Evolutionary conservation across 768 basidiomycete species (phyloP).

Genomic region (Leccinum obscurum): DNA sequence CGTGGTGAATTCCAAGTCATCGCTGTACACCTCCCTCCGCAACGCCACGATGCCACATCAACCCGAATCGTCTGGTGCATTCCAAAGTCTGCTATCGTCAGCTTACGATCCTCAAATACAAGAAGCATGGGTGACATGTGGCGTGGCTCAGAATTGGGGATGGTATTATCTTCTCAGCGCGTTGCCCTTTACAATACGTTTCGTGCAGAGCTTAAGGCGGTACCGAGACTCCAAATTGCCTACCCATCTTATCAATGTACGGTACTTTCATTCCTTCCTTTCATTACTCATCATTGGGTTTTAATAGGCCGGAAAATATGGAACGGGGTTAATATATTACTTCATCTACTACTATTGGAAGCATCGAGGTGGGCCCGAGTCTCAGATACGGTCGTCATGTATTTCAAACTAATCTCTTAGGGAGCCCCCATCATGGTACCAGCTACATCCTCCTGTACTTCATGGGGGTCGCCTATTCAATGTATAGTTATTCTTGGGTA

Average conservation of each 20-base stretch:
- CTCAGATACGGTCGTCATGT: not conserved
- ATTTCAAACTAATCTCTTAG: not conserved
- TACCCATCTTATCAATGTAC: constrained; percentile 87
- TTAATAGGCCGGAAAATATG: constrained; percentile 81
- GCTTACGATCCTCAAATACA: constrained; percentile 39
- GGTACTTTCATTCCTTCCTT: not conserved
- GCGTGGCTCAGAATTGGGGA: constrained; percentile 53
- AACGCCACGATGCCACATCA: not conserved
- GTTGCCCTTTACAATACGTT: constrained; percentile 72
- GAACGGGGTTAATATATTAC: constrained; percentile 60
- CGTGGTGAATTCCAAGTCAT: not conserved
- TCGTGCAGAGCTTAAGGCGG: constrained; percentile 85
- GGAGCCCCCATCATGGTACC: constrained; percentile 39
- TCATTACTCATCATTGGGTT: not conserved
- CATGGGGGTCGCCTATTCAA: constrained; percentile 57
- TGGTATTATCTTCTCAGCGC: constrained; percentile 55
- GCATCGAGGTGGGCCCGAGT: constrained; percentile 47
- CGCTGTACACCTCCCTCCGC: not conserved
- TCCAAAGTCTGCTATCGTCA: not conserved
- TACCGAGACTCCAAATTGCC: constrained; percentile 71
- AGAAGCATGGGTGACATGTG: constrained; percentile 42
- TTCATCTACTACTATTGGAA: constrained; percentile 79
- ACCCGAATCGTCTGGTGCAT: not conserved
- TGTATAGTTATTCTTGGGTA: constrained; percentile 82
- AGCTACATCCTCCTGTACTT: constrained; percentile 72